Percentiles rank a stretch among this genome's conserved stretches.
Evolutionary conservation across 768 basidiomycete species (phyloP).

Genomic region (Hebeloma cylindrosporum): DNA sequence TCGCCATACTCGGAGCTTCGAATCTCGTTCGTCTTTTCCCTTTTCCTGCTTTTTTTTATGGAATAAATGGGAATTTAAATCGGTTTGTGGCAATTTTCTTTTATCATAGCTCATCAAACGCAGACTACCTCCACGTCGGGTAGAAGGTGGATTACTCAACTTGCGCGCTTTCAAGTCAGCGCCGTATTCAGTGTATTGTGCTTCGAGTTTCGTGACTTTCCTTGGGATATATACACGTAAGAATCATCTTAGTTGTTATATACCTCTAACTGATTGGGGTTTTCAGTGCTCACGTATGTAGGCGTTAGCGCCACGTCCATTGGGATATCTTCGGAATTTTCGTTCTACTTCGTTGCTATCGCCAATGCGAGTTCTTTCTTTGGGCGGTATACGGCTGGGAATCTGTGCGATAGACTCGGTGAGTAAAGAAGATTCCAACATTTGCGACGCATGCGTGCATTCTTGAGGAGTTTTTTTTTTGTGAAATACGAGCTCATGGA

Average conservation of each 20-base stretch:
- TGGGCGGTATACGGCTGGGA: slow-evolving; percentile 57
- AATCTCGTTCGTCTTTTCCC: slow-evolving; percentile 43
- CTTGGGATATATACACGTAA: slow-evolving; percentile 70
- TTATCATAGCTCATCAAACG: slow-evolving; percentile 49
- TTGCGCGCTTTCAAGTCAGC: slow-evolving; percentile 48
- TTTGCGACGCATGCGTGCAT: no score
- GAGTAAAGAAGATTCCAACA: no score
- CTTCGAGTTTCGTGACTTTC: slow-evolving; percentile 55
- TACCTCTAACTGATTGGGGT: slow-evolving; percentile 15
- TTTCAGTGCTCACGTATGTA: slow-evolving; percentile 69
- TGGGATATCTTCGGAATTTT: slow-evolving; percentile 49
- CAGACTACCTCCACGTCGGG: slow-evolving; percentile 53
- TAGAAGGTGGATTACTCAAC: slow-evolving; percentile 60
- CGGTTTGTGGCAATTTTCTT: neutral
- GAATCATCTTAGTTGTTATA: slow-evolving; percentile 8
- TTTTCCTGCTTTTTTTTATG: neutral
- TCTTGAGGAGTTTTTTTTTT: neutral
- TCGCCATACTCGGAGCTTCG: slow-evolving; percentile 49
- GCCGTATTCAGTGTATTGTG: slow-evolving; percentile 57
- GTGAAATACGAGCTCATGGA: neutral
- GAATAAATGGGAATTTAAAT: neutral
- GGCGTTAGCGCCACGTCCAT: slow-evolving; percentile 52
- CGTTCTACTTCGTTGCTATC: slow-evolving; percentile 67
- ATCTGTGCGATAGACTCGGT: slow-evolving; percentile 58
- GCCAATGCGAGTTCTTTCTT: slow-evolving; percentile 65